Percentiles rank a stretch among this genome's conserved stretches.
These are phyloP conservation scores for Combretum micranthum DNA, from an alignment of 345 rosid species.

Conservation along the genomic window DNA sequence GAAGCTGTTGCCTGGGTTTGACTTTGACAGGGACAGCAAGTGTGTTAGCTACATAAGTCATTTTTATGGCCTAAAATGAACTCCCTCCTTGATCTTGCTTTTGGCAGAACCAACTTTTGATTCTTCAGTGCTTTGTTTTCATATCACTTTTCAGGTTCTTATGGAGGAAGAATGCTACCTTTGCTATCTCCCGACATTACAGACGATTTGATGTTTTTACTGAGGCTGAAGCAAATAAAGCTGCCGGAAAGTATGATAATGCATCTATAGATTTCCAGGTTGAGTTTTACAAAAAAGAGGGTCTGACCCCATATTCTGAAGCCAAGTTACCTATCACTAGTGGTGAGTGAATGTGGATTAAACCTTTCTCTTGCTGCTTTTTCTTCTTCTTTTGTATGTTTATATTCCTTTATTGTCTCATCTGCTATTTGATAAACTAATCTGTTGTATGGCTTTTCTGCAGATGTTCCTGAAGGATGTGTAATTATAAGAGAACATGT, in stretches of 20 bases:
- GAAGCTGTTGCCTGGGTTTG: no score
- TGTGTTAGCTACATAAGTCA: no score
- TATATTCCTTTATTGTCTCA: neutral
- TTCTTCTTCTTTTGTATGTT: neutral
- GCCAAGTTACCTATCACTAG: slow-evolving; percentile 91
- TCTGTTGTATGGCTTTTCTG: slow-evolving; percentile 14
- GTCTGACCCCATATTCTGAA: slow-evolving; percentile 72
- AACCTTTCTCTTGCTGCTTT: neutral
- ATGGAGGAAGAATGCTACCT: slow-evolving; percentile 95
- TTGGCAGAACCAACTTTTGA: slow-evolving; percentile 1
- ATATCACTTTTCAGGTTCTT: slow-evolving; percentile 58
- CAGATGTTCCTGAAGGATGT: slow-evolving; percentile 99
- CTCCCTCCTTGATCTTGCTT: neutral
- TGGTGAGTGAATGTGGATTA: slow-evolving; percentile 33
- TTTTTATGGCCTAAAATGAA: no score
- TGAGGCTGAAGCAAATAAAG: slow-evolving; percentile 99
- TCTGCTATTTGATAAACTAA: slow-evolving; percentile 6
- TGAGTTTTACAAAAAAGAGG: slow-evolving; percentile 83
- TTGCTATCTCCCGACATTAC: slow-evolving; percentile 93
- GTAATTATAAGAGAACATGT: slow-evolving; percentile 93
- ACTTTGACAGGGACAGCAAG: no score
- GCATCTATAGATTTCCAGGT: slow-evolving; percentile 88
- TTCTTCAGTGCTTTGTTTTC: slow-evolving; percentile 6
- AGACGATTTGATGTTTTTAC: slow-evolving; percentile 75
- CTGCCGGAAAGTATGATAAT: slow-evolving; percentile 92